A percentile compares a stretch with the other conserved stretches of the same genome.
phyloP scores from a whole-genome alignment of 2,329 filamentous ascomycete genomes.

The Bipolaris zeicola region DNA sequence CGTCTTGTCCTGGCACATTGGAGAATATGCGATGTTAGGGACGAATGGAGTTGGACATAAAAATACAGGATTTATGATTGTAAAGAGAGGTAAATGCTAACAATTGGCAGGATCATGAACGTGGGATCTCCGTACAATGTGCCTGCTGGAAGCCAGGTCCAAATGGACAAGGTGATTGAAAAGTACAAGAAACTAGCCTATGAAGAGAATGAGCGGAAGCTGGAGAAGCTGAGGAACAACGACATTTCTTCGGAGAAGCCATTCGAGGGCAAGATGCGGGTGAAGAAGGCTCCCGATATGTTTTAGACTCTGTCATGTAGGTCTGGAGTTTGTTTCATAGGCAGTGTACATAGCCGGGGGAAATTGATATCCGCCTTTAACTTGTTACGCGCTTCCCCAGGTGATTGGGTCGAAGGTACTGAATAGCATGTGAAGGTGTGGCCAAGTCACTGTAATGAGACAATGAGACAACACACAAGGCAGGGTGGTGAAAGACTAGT shows the following conservation, averaged over 20 bases:
- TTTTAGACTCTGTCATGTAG: constrained; percentile 7
- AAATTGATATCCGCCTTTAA: constrained; percentile 26
- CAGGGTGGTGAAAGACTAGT: neutral
- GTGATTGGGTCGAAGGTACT: neutral
- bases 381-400: neutral
- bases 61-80: neutral
- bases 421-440: too few species aligned
- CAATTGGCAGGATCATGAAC: constrained; percentile 63
- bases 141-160: constrained; percentile 63
- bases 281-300: constrained; percentile 29
- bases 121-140: constrained; percentile 68
- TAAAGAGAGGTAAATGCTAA: constrained; percentile 18
- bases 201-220: constrained; percentile 63
- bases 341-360: constrained; percentile 28
- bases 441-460: too few species aligned
- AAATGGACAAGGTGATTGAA: constrained; percentile 64
- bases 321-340: neutral
- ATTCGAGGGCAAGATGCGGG: constrained; percentile 26
- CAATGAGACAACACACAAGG: too few species aligned
- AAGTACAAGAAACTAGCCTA: constrained; percentile 66
- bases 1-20: constrained; percentile 41
- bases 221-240: constrained; percentile 47
- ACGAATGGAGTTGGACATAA: too few species aligned
- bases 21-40: neutral
- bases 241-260: constrained; percentile 45